Base-by-base conservation (phyloP, 306 rosid species). In the Glycyrrhiza uralensis region DNA sequence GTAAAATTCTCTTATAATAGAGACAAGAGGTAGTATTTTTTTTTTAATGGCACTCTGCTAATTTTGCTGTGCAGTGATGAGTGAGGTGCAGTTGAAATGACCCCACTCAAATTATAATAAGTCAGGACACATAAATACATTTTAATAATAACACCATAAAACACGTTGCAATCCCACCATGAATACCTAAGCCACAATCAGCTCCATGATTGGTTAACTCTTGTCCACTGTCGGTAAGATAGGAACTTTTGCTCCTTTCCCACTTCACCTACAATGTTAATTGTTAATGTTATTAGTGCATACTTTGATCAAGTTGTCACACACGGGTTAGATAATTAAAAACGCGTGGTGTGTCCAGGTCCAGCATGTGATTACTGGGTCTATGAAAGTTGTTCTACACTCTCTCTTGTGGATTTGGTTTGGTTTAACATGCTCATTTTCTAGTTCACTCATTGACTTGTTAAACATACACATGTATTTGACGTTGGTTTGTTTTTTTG, bases 121-220 rank as follows among this genome's bases (percentile, higher is more conserved):
- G 29, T 10, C 9, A 52, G 4, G 18, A 7, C 42, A 54, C 63
- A 69, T 4, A 24, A 24, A 26, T 55, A 22, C 0, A 38, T 26
- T 64, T 61, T 12, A 60, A 6, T 44, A 12, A 32, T 44, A 17
- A 42, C 44, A 15, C 2, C 12, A 24, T 11, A 39, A 33, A 29
- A 49, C 57, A 72, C 75, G 65, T 65, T 24, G 14, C 6, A 44
- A 3, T 47, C 49, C 15, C 58, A 68, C 76, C 35, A 13, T 41
- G 33, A 50, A 69, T 35, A 28, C 23, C 29, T 24, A 19, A 12
- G 69, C 69, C 73, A 61, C 68, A 23, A 30, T 69, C 24, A 23
- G 1, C 10, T 33, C 65, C 65, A 26, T 69, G 22, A 46, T 79
- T 72, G 44, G 7, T 14, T 47, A 33, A 19, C 24, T 33, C 14